Conservation (phyloP, 805 yeast species). For the Kodamaea kakaduensis region DNA sequence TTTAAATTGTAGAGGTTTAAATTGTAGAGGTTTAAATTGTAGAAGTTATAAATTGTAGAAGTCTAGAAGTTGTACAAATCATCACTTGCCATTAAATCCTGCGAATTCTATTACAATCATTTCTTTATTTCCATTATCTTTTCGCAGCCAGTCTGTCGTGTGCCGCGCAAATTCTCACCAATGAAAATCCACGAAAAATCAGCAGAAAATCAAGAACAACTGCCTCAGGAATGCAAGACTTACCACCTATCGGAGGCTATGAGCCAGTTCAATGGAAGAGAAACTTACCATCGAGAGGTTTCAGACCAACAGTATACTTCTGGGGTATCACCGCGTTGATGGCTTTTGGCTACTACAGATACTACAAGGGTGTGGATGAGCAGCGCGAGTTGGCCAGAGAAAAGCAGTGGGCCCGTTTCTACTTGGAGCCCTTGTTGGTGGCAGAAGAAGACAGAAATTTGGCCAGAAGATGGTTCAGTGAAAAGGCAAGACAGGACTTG, state of each 20-base stretch:
- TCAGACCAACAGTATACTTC: conserved; percentile 70
- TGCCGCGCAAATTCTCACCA: conserved; percentile 8
- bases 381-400: conserved; percentile 73
- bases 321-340: conserved; percentile 60
- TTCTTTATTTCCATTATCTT: not conserved
- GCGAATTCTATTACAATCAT: too few relatives aligned
- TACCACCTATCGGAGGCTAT: conserved; percentile 85
- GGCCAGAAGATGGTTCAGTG: conserved; percentile 65
- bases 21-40: too few relatives aligned
- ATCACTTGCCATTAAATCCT: too few relatives aligned
- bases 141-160: conserved; percentile 5
- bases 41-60: too few relatives aligned
- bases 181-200: conserved; percentile 8
- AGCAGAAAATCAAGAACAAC: conserved; percentile 6
- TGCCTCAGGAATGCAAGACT: conserved; percentile 53
- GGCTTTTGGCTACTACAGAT: conserved; percentile 67
- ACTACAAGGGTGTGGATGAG: conserved; percentile 67
- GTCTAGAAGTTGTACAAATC: too few relatives aligned
- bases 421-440: conserved; percentile 65
- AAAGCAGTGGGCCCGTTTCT: conserved; percentile 70
- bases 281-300: conserved; percentile 80
- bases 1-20: too few relatives aligned
- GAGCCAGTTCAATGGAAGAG: conserved; percentile 88
- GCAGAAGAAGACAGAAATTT: conserved; percentile 81
- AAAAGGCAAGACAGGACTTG: conserved; percentile 61